Conservation (phyloP, 1,139 yeast genomes). For the Pichia sp. region DNA sequence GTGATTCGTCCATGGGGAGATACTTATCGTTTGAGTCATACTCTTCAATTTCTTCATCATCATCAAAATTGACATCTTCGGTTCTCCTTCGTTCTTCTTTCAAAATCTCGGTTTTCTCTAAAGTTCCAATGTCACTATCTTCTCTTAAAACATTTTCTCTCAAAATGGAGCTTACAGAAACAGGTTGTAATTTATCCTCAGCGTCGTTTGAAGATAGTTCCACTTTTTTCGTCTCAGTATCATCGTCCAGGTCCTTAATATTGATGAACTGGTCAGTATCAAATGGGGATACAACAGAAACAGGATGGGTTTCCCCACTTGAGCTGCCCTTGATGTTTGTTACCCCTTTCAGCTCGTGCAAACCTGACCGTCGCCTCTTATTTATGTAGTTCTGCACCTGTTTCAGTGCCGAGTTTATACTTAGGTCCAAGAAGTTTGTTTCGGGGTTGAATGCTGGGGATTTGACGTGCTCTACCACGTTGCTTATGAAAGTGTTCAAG, state of each 20-base stretch:
- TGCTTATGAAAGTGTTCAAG: conserved; percentile 13
- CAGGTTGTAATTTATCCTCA: no score
- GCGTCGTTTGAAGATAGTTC: background rate
- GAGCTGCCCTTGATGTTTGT: background rate
- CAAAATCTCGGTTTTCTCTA: background rate
- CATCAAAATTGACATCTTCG: background rate
- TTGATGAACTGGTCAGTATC: conserved; percentile 4
- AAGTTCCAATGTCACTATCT: no score
- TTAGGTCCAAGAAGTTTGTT: conserved; percentile 15
- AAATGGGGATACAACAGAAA: background rate
- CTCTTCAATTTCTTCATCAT: conserved; percentile 9
- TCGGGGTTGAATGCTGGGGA: conserved; percentile 24
- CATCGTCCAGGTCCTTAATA: background rate
- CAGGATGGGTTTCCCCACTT: background rate
- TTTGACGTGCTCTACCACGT: conserved; percentile 20
- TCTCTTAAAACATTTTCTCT: background rate
- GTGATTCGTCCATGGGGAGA: conserved; percentile 34
- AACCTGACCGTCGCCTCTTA: conserved; percentile 2
- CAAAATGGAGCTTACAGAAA: background rate
- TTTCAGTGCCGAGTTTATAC: conserved; percentile 12
- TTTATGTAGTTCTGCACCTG: conserved; percentile 6
- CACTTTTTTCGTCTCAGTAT: background rate
- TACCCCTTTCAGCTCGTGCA: background rate
- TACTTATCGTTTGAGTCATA: conserved; percentile 17
- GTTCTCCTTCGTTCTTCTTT: background rate